Conservation (phyloP, 1,284 basidiomycete genomes). For the Phylloboletellus chloephorus region DNA sequence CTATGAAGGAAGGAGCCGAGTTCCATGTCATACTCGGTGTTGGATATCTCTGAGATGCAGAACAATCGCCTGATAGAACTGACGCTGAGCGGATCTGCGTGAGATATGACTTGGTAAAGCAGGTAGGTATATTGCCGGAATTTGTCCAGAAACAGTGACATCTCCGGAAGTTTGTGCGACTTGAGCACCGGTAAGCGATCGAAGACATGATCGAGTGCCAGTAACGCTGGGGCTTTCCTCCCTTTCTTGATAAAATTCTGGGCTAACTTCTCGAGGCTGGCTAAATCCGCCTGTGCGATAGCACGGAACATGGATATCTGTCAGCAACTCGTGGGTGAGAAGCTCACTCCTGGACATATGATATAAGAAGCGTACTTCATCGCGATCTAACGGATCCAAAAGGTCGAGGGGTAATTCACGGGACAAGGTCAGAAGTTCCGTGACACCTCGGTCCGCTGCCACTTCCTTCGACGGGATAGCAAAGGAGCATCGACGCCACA, state of each 20-base stretch:
- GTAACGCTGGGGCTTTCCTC: constrained; percentile 16
- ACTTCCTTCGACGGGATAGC: constrained; percentile 12
- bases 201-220: constrained; percentile 27
- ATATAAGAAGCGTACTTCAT: constrained; percentile 14
- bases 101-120: constrained; percentile 28
- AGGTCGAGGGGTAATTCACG: constrained; percentile 13
- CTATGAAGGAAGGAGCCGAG: constrained; percentile 26
- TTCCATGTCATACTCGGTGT: constrained; percentile 28
- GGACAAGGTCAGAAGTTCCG: constrained; percentile 17
- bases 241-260: constrained; percentile 8
- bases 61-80: constrained; percentile 35
- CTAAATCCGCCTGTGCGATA: constrained; percentile 14
- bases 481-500: constrained; percentile 28
- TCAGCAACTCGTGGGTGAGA: background rate
- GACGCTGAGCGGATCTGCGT: constrained; percentile 25
- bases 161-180: constrained; percentile 20
- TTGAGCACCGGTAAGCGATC: constrained; percentile 12
- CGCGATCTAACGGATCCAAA: constrained; percentile 14
- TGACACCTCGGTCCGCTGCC: constrained; percentile 4
- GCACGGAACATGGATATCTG: constrained; percentile 27
- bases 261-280: constrained; percentile 13
- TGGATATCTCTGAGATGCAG: constrained; percentile 29
- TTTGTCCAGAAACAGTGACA: constrained; percentile 28
- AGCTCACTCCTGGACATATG: background rate
- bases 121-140: constrained; percentile 37